Conservation (phyloP, 2,329 filamentous ascomycete species). For the Phialocephala subalpina region DNA sequence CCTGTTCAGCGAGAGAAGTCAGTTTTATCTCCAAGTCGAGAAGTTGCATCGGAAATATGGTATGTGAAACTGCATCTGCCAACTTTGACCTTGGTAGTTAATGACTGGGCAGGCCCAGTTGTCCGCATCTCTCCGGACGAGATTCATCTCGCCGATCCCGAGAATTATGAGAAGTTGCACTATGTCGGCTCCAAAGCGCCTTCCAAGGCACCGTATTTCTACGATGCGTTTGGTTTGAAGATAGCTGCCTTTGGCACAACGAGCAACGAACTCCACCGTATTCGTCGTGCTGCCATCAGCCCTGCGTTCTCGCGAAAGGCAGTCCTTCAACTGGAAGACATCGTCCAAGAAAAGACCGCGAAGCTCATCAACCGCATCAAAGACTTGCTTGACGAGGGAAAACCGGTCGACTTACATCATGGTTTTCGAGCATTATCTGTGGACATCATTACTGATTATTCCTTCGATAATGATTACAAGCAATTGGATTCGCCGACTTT, state of each 20-base stretch:
- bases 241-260: constrained; percentile 28
- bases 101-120: constrained; percentile 34
- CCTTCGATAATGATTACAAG: constrained; percentile 41
- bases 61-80: background rate
- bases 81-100: background rate
- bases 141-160: constrained; percentile 40
- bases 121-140: constrained; percentile 43
- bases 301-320: constrained; percentile 41
- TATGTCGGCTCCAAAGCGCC: constrained; percentile 26
- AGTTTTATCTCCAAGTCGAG: constrained; percentile 27
- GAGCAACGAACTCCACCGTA: constrained; percentile 33
- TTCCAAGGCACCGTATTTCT: constrained; percentile 32
- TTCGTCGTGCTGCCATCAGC: constrained; percentile 30
- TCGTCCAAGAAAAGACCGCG: constrained; percentile 37
- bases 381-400: constrained; percentile 10
- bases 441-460: constrained; percentile 43
- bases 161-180: constrained; percentile 40
- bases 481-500: constrained; percentile 38
- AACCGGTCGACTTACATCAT: constrained; percentile 39
- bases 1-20: constrained; percentile 13
- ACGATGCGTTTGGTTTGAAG: constrained; percentile 23
- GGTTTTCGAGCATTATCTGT: constrained; percentile 40
- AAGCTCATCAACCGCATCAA: constrained; percentile 29
- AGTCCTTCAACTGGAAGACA: constrained; percentile 38
- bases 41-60: constrained; percentile 35